These are phyloP conservation scores for Thalia dealbata DNA, from an alignment of 176 grass and related monocot genomes.

Conservation along the genomic window DNA sequence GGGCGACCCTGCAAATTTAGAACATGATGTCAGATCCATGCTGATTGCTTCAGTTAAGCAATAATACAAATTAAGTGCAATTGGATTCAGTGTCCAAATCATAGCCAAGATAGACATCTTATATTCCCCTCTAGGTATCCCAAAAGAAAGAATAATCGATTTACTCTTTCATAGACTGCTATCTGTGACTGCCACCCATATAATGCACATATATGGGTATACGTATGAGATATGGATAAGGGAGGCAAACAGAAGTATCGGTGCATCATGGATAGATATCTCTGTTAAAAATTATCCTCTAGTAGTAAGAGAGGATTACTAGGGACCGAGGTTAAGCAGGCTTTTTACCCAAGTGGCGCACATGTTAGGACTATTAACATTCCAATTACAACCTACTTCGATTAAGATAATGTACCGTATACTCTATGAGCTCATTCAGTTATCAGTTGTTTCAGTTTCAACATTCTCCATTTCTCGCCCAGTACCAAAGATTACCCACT, in stretches of 20 bases:
- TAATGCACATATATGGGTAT: too few species aligned
- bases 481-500: background rate
- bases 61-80: background rate
- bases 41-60: background rate
- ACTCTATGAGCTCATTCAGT: background rate
- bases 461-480: background rate
- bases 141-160: too few species aligned
- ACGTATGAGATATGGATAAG: too few species aligned
- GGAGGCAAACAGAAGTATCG: too few species aligned
- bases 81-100: background rate
- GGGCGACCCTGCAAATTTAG: constrained; percentile 31
- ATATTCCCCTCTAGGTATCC: too few species aligned
- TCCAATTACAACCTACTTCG: background rate
- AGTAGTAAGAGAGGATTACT: background rate
- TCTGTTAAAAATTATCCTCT: background rate
- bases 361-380: background rate
- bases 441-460: background rate
- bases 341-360: background rate
- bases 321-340: background rate
- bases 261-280: too few species aligned
- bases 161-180: too few species aligned
- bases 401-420: background rate
- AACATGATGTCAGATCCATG: background rate
- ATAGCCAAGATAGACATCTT: background rate
- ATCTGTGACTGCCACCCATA: too few species aligned